These are phyloP conservation scores for Trichoderma erinaceum DNA, from an alignment of 495 filamentous ascomycete species.

Conservation along the genomic window DNA sequence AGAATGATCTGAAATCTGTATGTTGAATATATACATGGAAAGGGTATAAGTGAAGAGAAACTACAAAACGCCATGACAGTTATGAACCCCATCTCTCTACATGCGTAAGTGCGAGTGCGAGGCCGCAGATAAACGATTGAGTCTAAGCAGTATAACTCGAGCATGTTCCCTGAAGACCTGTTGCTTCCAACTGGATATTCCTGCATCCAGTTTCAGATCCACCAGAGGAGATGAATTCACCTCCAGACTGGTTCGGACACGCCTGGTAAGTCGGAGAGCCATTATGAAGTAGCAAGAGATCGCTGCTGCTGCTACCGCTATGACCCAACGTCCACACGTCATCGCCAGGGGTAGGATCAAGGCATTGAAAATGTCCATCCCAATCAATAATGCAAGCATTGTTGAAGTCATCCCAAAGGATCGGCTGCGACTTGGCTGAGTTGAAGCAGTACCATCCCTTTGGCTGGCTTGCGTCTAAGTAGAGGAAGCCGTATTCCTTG, in stretches of 20 bases:
- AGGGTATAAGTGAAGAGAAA: not conserved
- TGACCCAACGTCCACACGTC: not conserved
- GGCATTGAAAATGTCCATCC: not conserved
- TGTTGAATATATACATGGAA: conserved; percentile 7
- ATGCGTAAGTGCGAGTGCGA: not conserved
- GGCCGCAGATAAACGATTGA: not conserved
- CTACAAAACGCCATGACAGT: too few relatives aligned
- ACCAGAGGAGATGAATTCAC: not conserved
- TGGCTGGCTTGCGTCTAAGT: conserved; percentile 6
- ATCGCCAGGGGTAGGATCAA: not conserved
- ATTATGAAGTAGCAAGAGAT: not conserved
- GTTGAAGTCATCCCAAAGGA: not conserved
- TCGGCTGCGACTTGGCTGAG: not conserved
- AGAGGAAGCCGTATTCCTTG: conserved; percentile 6
- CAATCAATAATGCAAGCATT: not conserved
- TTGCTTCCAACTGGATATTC: conserved; percentile 4
- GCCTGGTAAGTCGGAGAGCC: not conserved
- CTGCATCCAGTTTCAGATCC: not conserved
- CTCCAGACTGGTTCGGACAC: not conserved
- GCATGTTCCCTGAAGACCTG: not conserved
- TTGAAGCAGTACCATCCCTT: conserved; percentile 6
- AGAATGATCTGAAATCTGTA: not conserved
- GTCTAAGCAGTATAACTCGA: not conserved
- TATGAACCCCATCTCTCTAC: not conserved
- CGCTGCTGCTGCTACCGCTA: not conserved